phyloP scores from a whole-genome alignment of 805 yeast genomes.

The Komagataella phaffii region DNA sequence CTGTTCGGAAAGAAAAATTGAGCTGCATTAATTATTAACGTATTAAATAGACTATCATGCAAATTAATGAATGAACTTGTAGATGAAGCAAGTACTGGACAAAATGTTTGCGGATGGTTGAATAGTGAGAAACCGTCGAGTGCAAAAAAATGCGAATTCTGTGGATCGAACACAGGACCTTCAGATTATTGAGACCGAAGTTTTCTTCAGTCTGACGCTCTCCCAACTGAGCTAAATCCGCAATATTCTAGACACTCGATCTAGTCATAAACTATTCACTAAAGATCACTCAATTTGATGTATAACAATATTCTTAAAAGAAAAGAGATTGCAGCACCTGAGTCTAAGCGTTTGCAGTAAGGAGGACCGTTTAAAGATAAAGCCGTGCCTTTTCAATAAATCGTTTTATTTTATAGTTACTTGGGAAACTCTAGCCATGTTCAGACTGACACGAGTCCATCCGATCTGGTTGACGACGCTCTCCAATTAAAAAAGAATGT shows the following conservation, averaged over 20 bases:
- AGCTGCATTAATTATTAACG: constrained; percentile 4
- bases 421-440: no score
- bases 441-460: no score
- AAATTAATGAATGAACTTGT: not conserved
- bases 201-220: constrained; percentile 1
- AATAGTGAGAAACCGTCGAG: no score
- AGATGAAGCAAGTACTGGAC: no score
- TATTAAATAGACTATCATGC: not conserved
- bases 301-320: no score
- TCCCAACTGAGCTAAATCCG: constrained; percentile 1
- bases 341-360: not conserved
- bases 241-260: not conserved
- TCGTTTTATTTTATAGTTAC: no score
- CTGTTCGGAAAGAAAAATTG: constrained; percentile 25
- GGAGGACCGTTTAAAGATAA: no score
- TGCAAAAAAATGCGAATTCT: constrained; percentile 34
- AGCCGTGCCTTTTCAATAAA: no score
- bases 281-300: not conserved
- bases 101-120: no score
- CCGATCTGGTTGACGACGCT: no score
- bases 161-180: constrained; percentile 89
- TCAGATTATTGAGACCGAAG: constrained; percentile 30
- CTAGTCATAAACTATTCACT: no score
- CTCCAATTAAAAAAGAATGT: no score
- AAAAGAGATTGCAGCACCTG: not conserved